Evolutionary conservation across 495 filamentous ascomycete species (phyloP).

Genomic region (Staphylotrichum longicolle): DNA sequence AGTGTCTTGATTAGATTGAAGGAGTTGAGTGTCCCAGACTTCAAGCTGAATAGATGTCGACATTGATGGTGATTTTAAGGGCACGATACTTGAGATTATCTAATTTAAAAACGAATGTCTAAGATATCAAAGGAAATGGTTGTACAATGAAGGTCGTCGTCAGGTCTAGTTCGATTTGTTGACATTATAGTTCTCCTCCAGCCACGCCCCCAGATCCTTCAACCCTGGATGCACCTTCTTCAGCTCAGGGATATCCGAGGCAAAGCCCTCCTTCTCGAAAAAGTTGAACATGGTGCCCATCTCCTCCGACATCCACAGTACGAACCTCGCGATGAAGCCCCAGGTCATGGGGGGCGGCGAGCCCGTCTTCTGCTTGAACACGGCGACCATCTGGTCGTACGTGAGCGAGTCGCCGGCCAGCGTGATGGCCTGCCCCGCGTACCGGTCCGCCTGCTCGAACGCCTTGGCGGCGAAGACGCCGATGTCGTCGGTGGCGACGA

Average conservation of each 20-base stretch:
- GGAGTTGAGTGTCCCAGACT: no score
- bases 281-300: constrained; percentile 56
- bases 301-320: constrained; percentile 37
- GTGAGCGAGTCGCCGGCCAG: constrained; percentile 62
- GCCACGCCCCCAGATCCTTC: constrained; percentile 56
- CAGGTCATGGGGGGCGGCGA: constrained; percentile 24
- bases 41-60: no score
- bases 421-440: constrained; percentile 46
- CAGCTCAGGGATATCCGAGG: constrained; percentile 51
- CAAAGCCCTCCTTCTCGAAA: constrained; percentile 57
- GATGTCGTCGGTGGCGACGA: constrained; percentile 55
- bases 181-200: constrained; percentile 34
- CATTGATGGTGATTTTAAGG: no score
- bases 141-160: no score
- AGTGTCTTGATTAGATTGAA: no score
- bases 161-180: neutral
- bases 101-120: no score
- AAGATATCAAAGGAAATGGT: no score
- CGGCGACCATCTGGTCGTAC: constrained; percentile 44
- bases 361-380: constrained; percentile 53
- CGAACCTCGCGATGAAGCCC: constrained; percentile 43
- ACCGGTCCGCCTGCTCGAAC: constrained; percentile 44
- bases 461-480: constrained; percentile 57
- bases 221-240: constrained; percentile 51
- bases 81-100: no score